Conservation (phyloP, 495 filamentous ascomycete species). For the Antarctomyces pellizariae region DNA sequence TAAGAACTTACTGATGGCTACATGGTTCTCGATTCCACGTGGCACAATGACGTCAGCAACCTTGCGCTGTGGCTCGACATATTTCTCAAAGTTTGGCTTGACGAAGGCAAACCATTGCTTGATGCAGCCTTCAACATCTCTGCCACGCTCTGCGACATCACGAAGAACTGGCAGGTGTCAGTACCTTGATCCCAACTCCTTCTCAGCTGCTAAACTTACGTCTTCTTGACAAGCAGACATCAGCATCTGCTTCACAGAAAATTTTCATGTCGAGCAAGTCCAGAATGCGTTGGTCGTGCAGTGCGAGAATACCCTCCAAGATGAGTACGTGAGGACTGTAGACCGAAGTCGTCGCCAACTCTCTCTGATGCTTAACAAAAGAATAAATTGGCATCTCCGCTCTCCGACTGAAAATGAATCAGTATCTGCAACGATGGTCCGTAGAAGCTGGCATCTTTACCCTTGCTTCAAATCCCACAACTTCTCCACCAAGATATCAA, state of each 20-base stretch:
- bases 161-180: slow-evolving; percentile 41
- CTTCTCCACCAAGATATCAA: slow-evolving; percentile 65
- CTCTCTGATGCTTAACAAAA: slow-evolving; percentile 72
- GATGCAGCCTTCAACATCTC: slow-evolving; percentile 82
- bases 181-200: neutral
- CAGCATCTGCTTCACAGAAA: slow-evolving; percentile 88
- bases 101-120: slow-evolving; percentile 96
- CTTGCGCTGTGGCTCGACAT: slow-evolving; percentile 71
- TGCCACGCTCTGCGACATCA: slow-evolving; percentile 62
- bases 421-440: slow-evolving; percentile 5
- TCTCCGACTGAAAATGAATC: slow-evolving; percentile 38
- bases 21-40: slow-evolving; percentile 75
- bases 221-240: slow-evolving; percentile 80
- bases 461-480: slow-evolving; percentile 72
- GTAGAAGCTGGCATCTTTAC: slow-evolving; percentile 22
- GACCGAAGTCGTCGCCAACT: slow-evolving; percentile 56
- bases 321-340: slow-evolving; percentile 95
- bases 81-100: slow-evolving; percentile 82
- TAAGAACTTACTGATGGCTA: slow-evolving; percentile 51
- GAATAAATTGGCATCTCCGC: slow-evolving; percentile 89
- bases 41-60: slow-evolving; percentile 89
- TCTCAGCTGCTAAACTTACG: slow-evolving; percentile 26
- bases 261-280: slow-evolving; percentile 90
- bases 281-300: slow-evolving; percentile 70
- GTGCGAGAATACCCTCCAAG: slow-evolving; percentile 83